Conservation (phyloP, 129 eudicot species). For the Dittrichia graveolens region DNA sequence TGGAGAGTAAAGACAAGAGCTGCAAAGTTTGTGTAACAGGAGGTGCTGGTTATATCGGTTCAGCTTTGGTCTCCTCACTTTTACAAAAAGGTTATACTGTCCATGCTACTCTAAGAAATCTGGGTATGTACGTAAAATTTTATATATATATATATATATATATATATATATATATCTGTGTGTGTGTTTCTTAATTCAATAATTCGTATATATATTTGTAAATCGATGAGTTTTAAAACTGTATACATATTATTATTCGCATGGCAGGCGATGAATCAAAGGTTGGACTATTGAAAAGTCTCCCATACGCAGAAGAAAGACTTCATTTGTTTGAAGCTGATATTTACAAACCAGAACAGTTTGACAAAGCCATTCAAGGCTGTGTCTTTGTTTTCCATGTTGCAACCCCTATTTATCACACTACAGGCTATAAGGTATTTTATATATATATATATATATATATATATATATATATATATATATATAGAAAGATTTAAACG, state of each 20-base stretch:
- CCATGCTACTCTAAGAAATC: conserved; percentile 62
- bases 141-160: no score
- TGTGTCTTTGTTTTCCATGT: conserved; percentile 53
- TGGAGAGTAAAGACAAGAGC: neutral
- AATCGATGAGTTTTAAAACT: no score
- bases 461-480: no score
- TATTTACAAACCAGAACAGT: conserved; percentile 36
- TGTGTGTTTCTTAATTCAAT: no score
- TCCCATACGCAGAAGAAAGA: conserved; percentile 40
- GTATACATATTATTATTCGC: neutral
- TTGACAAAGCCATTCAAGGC: conserved; percentile 46
- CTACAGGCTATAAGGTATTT: conserved; percentile 36
- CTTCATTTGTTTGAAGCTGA: conserved; percentile 47
- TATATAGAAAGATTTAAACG: no score
- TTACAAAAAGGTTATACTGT: conserved; percentile 52
- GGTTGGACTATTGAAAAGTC: conserved; percentile 31
- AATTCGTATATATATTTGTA: no score
- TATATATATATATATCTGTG: no score
- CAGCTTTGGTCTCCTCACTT: conserved; percentile 49
- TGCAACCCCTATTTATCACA: conserved; percentile 37
- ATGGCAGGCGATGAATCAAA: conserved; percentile 46
- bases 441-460: no score
- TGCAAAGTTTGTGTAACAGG: conserved; percentile 68
- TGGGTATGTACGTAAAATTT: conserved; percentile 34
- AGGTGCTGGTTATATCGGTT: conserved; percentile 55